These are phyloP conservation scores for Alternaria arborescens DNA, from an alignment of 2,329 filamentous ascomycete species.

Conservation along the genomic window DNA sequence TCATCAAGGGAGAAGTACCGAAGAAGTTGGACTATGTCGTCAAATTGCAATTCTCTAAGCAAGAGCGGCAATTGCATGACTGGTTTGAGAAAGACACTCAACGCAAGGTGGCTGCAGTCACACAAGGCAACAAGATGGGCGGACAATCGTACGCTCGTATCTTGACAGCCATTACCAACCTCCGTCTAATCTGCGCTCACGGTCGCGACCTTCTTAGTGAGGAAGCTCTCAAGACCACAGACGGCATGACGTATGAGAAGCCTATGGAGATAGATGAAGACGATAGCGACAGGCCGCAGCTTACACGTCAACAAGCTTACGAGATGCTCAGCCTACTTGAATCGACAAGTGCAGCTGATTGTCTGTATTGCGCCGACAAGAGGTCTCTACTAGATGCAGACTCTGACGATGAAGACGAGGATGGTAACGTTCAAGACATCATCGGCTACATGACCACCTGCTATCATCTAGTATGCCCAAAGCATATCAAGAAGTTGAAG, in stretches of 20 bases:
- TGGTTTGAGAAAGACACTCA: conserved; percentile 84
- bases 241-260: conserved; percentile 82
- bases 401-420: conserved; percentile 54
- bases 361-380: conserved; percentile 71
- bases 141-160: conserved; percentile 95
- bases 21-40: conserved; percentile 72
- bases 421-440: conserved; percentile 63
- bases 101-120: conserved; percentile 80
- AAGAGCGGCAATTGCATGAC: conserved; percentile 82
- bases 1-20: conserved; percentile 72
- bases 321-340: conserved; percentile 85
- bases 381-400: conserved; percentile 55
- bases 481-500: conserved; percentile 72
- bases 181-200: conserved; percentile 91
- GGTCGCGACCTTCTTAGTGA: conserved; percentile 89
- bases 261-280: conserved; percentile 91
- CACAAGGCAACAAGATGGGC: conserved; percentile 70
- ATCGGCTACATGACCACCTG: conserved; percentile 86
- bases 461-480: conserved; percentile 82
- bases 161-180: conserved; percentile 85
- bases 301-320: conserved; percentile 78
- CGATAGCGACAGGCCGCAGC: conserved; percentile 65
- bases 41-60: conserved; percentile 75
- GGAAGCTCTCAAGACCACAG: conserved; percentile 80
- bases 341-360: conserved; percentile 79